Base-by-base conservation (phyloP, 352 stramenopile genomes). In the Phytophthora capsici region DNA sequence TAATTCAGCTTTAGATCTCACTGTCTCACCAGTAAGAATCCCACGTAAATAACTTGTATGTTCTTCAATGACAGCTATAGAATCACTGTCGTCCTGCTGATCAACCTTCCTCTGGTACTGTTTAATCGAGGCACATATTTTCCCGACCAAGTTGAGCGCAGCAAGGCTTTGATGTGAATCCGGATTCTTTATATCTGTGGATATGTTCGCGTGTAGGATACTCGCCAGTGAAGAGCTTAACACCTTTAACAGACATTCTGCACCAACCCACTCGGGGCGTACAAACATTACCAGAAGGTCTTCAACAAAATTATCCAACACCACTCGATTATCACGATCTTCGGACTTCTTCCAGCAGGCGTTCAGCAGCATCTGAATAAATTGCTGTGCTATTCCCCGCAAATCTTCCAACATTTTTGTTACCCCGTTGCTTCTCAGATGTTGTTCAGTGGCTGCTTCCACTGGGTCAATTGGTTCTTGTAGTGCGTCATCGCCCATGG, bases 321-420 rank as follows among this genome's bases (percentile, higher is more conserved):
- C 67, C 43, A 89, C 68, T 19, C 87, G 84, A 64, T 89, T 83
- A 51, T 94, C 82, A 30, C 82, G 69, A 26, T 94, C 86, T 55
- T 95, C 87, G 8, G 72, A 78, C 63, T 93, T 95, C 66, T 94
- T 95, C 71, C 91, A 78, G 52, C 85, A 95, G 51, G 88, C 82
- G 44, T 70, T 85, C 40, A 96, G 48, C 43, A 96, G 54, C 14
- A 69, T 51, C 14, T 57, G 37, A 23, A 89, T 72, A 43, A 96
- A 89, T 1, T 55, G 36, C 6, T 61, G 57, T 2, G 80, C 80
- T 57, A 57, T 82, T 2, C 77, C 73, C 4, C 62, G 77, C 13
- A 63, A 64, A 23, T 80, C 64, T 16, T 75, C 63, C n/a, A 89
- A 28, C 34, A 40, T n/a, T 38, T 30, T 44, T 10, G 16, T 53